phyloP scores from a whole-genome alignment of 345 rosid species.

The Aegle marmelos region DNA sequence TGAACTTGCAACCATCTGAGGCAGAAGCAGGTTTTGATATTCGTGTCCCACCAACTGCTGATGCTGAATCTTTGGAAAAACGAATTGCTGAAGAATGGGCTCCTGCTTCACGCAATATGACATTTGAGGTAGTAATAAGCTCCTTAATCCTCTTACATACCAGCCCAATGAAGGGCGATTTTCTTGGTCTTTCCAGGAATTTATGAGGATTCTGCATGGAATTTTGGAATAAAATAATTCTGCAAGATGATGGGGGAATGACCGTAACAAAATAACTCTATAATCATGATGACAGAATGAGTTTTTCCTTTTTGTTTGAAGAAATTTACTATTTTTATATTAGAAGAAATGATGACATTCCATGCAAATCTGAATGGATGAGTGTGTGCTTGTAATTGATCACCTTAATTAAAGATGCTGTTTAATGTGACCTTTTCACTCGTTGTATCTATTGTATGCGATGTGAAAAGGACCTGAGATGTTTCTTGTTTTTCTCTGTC shows the following conservation, averaged over 20 bases:
- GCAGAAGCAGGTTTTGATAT: slow-evolving; percentile 97
- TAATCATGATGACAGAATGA: too few species aligned
- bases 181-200: not conserved
- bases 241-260: too few species aligned
- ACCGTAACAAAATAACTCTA: too few species aligned
- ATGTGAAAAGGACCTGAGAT: not conserved
- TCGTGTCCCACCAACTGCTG: slow-evolving; percentile 73
- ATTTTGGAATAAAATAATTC: not conserved
- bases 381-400: not conserved
- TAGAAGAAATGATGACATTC: not conserved
- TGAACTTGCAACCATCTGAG: slow-evolving; percentile 97
- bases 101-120: slow-evolving; percentile 84
- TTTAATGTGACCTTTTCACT: not conserved
- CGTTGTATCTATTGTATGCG: not conserved
- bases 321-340: not conserved
- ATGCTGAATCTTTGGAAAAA: slow-evolving; percentile 70
- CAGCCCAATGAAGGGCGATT: not conserved
- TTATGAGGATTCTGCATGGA: not conserved
- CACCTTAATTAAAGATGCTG: not conserved
- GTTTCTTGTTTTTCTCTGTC: not conserved
- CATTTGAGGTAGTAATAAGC: slow-evolving; percentile 58
- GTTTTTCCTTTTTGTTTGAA: too few species aligned
- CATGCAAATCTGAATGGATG: not conserved
- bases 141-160: not conserved
- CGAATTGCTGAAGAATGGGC: slow-evolving; percentile 97